Evolutionary conservation across 2,329 filamentous ascomycete species (phyloP).

Genomic region (Cladosporium sp.): DNA sequence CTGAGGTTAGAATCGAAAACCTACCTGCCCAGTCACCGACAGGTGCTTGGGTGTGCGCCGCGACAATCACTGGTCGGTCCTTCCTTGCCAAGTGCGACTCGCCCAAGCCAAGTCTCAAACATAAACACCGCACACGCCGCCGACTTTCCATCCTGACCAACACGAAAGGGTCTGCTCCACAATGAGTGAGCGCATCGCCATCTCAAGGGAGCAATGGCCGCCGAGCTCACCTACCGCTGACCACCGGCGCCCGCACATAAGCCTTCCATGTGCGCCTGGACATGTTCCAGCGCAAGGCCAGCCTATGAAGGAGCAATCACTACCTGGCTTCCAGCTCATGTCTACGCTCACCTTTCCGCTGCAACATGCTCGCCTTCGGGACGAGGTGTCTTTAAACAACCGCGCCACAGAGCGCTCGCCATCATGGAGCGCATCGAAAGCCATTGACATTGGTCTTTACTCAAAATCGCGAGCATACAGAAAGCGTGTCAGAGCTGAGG

Average conservation of each 20-base stretch:
- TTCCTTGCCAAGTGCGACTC: background rate
- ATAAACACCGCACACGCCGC: background rate
- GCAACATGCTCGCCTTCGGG: background rate
- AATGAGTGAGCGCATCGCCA: background rate
- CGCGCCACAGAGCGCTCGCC: background rate
- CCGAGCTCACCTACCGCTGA: background rate
- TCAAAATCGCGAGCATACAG: background rate
- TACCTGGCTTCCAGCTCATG: too few relatives aligned
- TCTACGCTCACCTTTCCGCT: background rate
- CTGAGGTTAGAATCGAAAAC: background rate
- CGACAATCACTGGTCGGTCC: background rate
- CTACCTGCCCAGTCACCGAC: background rate
- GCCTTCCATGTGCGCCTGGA: background rate
- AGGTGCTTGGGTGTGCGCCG: background rate
- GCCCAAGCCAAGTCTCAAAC: background rate
- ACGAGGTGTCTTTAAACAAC: background rate
- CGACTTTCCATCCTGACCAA: background rate
- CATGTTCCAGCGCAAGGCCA: background rate
- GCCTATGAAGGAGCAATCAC: too few relatives aligned
- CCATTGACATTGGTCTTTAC: background rate
- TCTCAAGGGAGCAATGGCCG: background rate
- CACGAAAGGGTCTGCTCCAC: background rate
- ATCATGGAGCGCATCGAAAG: background rate
- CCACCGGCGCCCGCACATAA: background rate
- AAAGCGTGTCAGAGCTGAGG: background rate